Evolutionary conservation across 345 rosid species (phyloP).

Genomic region (Trapa incisa): DNA sequence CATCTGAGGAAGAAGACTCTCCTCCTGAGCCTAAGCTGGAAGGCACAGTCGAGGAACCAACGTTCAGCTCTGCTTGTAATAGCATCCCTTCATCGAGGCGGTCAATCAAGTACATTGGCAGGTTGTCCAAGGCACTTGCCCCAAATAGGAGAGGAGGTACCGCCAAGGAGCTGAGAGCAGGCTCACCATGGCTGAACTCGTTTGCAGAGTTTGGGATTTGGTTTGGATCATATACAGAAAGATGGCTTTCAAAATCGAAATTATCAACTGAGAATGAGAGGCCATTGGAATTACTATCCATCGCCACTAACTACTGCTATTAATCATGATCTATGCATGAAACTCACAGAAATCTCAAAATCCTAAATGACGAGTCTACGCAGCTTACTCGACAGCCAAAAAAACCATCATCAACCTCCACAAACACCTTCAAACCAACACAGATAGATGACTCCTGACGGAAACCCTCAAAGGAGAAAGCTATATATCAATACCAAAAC

Average conservation of each 20-base stretch:
- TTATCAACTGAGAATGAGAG: not conserved
- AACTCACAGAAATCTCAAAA: no score
- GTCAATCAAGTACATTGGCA: not conserved
- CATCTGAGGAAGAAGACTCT: constrained; percentile 21
- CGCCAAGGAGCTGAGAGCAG: not conserved
- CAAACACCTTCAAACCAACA: no score
- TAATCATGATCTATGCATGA: no score
- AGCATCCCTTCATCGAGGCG: not conserved
- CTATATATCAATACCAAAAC: no score
- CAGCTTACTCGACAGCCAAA: no score
- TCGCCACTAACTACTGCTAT: not conserved
- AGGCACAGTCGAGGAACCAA: not conserved
- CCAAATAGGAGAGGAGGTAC: not conserved
- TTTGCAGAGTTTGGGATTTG: not conserved
- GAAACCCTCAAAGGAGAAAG: not conserved
- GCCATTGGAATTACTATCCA: constrained; percentile 1
- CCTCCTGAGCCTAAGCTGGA: not conserved
- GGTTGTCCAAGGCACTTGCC: not conserved
- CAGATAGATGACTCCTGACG: not conserved
- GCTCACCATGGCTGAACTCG: not conserved
- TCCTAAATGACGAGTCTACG: no score
- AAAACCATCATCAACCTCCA: no score
- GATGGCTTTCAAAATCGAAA: not conserved
- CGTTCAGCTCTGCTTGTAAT: not conserved
- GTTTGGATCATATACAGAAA: not conserved